phyloP scores from a whole-genome alignment of 257 asterid genomes.

The Buddleja alternifolia region DNA sequence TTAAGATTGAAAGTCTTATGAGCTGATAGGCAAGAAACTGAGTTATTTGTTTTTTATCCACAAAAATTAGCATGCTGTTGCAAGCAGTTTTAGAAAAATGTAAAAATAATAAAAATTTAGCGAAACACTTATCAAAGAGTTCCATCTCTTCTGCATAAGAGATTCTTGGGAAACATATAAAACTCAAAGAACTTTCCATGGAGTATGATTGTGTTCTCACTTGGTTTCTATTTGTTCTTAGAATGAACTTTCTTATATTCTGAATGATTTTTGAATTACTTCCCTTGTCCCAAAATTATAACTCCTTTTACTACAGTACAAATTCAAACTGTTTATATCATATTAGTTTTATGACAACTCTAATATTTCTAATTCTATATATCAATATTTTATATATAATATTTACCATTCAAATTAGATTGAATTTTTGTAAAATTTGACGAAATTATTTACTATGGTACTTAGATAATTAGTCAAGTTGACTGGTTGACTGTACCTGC shows the following conservation, averaged over 20 bases:
- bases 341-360: no score
- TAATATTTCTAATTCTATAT: no score
- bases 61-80: background rate
- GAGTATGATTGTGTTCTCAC: background rate
- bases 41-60: background rate
- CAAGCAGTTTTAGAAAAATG: background rate
- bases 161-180: constrained; percentile 6
- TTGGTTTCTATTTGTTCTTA: background rate
- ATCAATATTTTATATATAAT: no score
- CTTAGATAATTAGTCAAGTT: no score
- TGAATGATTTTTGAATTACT: background rate
- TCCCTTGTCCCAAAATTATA: no score
- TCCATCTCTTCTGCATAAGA: background rate
- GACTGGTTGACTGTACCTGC: no score
- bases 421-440: no score
- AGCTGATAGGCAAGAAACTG: background rate
- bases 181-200: background rate
- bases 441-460: no score
- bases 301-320: no score
- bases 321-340: no score
- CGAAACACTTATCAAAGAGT: background rate
- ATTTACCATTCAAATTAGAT: no score
- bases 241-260: background rate
- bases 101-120: background rate
- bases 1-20: background rate